phyloP scores from a whole-genome alignment of 768 basidiomycete species.

The Agaricus subrufescens region DNA sequence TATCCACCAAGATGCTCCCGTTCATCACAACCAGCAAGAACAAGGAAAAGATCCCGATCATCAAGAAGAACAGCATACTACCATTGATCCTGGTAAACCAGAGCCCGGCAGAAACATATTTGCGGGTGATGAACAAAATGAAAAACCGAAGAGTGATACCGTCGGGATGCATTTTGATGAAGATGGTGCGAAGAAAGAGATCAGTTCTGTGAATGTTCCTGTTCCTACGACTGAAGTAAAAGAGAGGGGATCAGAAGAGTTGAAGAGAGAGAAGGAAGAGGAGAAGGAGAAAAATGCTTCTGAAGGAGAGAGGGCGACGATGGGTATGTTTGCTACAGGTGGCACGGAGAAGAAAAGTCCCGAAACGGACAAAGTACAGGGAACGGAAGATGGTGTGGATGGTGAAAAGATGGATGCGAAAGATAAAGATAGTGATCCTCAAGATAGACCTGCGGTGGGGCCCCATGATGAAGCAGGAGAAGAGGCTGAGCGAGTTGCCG shows the following conservation, averaged over 20 bases:
- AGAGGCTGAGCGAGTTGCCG: constrained; percentile 46
- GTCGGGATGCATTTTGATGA: constrained; percentile 11
- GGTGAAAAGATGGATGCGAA: no score
- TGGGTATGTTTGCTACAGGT: neutral
- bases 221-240: constrained; percentile 5
- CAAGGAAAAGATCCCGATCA: neutral
- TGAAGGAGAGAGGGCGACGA: constrained; percentile 1
- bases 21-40: constrained; percentile 1
- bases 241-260: constrained; percentile 7
- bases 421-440: neutral
- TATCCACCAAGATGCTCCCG: neutral
- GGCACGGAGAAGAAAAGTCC: neutral
- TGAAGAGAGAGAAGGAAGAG: constrained; percentile 10
- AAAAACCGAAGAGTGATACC: constrained; percentile 37
- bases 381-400: constrained; percentile 1
- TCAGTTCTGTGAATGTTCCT: constrained; percentile 27
- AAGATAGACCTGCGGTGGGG: constrained; percentile 19
- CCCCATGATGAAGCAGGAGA: constrained; percentile 46
- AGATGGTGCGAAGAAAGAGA: constrained; percentile 26
- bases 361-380: neutral
- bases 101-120: constrained; percentile 80
- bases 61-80: constrained; percentile 12
- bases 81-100: constrained; percentile 42
- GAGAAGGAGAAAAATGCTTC: constrained; percentile 8
- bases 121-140: neutral